phyloP scores from a whole-genome alignment of 352 stramenopile species.

The Globisporangium ultimum region DNA sequence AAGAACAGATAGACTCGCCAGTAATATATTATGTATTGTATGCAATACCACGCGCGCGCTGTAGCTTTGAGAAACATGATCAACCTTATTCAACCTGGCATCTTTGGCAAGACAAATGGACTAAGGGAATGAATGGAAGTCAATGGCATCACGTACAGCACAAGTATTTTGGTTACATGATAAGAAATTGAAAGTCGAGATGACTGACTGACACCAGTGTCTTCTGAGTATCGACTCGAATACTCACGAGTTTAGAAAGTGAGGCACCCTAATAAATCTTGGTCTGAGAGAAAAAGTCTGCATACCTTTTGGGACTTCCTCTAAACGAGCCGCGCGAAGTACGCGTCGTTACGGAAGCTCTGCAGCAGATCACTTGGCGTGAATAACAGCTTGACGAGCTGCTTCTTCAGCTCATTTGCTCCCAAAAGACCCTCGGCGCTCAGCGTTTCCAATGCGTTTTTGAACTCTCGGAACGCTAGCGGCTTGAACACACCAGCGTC shows the following conservation, averaged over 20 bases:
- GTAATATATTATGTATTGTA: conserved; percentile 8
- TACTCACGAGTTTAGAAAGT: too few relatives aligned
- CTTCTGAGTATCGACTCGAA: too few relatives aligned
- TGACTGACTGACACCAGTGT: background rate
- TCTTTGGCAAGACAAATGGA: too few relatives aligned
- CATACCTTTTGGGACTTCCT: background rate
- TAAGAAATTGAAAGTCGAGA: background rate
- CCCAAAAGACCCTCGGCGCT: conserved; percentile 64
- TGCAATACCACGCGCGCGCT: background rate
- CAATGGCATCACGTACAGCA: background rate
- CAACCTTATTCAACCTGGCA: too few relatives aligned
- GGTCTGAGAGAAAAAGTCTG: background rate
- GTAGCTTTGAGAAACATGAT: background rate
- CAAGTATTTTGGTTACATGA: background rate
- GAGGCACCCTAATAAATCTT: background rate
- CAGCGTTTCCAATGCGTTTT: conserved; percentile 59
- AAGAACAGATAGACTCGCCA: background rate
- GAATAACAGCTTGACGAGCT: conserved; percentile 72
- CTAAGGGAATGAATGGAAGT: too few relatives aligned
- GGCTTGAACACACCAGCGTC: conserved; percentile 65
- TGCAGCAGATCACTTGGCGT: conserved; percentile 66
- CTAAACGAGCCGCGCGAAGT: conserved; percentile 73
- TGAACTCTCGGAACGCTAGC: conserved; percentile 61
- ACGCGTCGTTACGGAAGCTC: conserved; percentile 67
- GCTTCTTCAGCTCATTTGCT: conserved; percentile 57